Evolutionary conservation across 768 basidiomycete genomes (phyloP), one percentile per base, ranked within the genome.

Genomic region (Tylopilus cervinicoccineus): DNA sequence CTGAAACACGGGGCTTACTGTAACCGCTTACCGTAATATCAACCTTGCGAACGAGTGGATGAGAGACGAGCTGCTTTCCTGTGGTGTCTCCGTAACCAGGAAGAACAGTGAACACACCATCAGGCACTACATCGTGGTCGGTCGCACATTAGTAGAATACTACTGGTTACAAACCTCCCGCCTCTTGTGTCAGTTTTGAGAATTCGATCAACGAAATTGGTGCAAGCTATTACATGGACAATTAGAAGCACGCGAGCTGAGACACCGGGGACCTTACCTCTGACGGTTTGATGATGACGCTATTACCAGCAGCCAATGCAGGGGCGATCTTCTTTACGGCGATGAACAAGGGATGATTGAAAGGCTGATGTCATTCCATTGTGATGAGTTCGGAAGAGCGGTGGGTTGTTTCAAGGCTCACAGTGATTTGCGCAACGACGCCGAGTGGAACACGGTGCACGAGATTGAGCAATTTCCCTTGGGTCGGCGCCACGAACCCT

Each of bases 331-430:
- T 93, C 74, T 93, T 93, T 45, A 93, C 64, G 2, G 88, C 88
- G 52, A 93, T 93, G 29, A 93, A 66, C n/a, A 93, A 70, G 1
- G 91, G 91, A 55, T 93, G 90, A 56, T 93, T 93, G 66, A 92
- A 93, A 3, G 90, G 88, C 86, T 90, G 52, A 14, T 43, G 38
- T 37, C 17, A 19, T 28, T 12, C 6, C 34, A 20, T 40, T n/a
- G 13, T 10, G 34, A 26, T 50, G 43, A 51, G 29, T 32, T 34
- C 26, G 23, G 47, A 19, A 33, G 36, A 5, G 23, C 14, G 9
- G 37, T 26, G 33, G 9, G 42, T 17, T 11, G 22, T 42, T 16
- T 27, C 2, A 46, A 29, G 5, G 47, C 76, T 63, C 48, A 88
- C 89, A 13, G 88, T 92, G 22, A 93, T 87, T 62, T 93, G 89